Evolutionary conservation across 768 basidiomycete species (phyloP), one percentile per base, ranked within the genome.

Genomic region (Daedalea quercina): DNA sequence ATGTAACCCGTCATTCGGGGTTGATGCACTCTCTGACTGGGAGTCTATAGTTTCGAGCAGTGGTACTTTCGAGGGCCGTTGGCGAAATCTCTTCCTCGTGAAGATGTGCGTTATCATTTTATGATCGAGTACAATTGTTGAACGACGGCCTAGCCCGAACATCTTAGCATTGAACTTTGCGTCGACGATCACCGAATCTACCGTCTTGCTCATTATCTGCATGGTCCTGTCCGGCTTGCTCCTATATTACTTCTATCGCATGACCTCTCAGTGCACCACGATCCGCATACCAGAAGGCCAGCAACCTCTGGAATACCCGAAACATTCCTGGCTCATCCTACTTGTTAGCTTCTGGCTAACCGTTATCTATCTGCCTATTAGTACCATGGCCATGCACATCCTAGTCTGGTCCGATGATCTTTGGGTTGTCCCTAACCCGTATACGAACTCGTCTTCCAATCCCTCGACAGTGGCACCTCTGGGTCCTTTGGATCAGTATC

Each of bases 341-440:
- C 60, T 79, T 19, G 74, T 79, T 43, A 84, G 78, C 25, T 90
- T 90, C 61, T 60, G 84, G 20, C 68, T 87, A 41, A 83, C 84
- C 9, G 69, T 83, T 42, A 73, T 89, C 23, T 91, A 90, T 63
- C 74, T 91, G 23, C 89, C 88, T 2, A 72, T 91, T 46, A 85
- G 84, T 57, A 88, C 85, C 13, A 80, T 91, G 74, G 79, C 85
- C 0, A 70, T 90, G 17, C 86, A 86, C 58, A 86, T 86, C 26
- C 69, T 90, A 15, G 78, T 86, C 1, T 90, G 85, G 86, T 85
- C 85, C 0, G 74, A 81, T 44, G 89, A 90, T 68, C 76, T 86
- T 19, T 90, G 85, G 87, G 74, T 76, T 6, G 78, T 87, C 24
- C 67, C 78, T 0, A 87, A 87, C 63, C 85, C 85, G 3, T 87